These are phyloP conservation scores for Solanum aculeatissimum DNA, from an alignment of 305 asterid genomes.

Conservation along the genomic window DNA sequence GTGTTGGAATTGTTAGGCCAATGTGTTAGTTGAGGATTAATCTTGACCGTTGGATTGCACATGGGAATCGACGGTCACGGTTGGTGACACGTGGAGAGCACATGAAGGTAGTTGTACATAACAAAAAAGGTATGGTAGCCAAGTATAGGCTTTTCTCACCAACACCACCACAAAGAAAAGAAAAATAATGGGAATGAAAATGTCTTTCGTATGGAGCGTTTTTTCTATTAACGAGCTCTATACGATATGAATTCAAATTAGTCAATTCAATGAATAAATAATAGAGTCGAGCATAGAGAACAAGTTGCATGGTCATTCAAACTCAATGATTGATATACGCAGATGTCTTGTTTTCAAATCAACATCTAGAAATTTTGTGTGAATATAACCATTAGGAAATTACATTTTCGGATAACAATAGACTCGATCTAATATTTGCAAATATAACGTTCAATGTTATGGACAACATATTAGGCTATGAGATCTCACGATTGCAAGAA, in stretches of 20 bases:
- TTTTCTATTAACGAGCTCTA: fast-evolving
- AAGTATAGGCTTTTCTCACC: background rate
- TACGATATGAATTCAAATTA: fast-evolving
- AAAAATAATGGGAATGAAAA: background rate
- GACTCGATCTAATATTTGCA: background rate
- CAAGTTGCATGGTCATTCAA: background rate
- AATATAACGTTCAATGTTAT: background rate
- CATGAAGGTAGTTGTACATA: background rate
- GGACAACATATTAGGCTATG: background rate
- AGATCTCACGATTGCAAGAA: background rate
- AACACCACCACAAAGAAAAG: background rate
- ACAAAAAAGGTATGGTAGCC: background rate
- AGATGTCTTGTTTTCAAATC: background rate
- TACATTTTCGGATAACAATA: background rate
- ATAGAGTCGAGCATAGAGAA: background rate
- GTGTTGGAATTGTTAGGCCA: conserved; percentile 28
- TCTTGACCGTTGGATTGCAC: conserved; percentile 31
- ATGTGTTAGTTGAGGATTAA: conserved; percentile 18
- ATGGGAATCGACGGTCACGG: background rate
- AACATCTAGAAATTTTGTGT: background rate
- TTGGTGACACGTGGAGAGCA: conserved; percentile 19
- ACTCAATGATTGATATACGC: background rate
- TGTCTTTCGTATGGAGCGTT: background rate
- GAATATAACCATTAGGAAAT: background rate
- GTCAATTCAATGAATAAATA: background rate